Base-by-base conservation (phyloP, 202 grass and related monocot species). In the Alloteropsis angusta region DNA sequence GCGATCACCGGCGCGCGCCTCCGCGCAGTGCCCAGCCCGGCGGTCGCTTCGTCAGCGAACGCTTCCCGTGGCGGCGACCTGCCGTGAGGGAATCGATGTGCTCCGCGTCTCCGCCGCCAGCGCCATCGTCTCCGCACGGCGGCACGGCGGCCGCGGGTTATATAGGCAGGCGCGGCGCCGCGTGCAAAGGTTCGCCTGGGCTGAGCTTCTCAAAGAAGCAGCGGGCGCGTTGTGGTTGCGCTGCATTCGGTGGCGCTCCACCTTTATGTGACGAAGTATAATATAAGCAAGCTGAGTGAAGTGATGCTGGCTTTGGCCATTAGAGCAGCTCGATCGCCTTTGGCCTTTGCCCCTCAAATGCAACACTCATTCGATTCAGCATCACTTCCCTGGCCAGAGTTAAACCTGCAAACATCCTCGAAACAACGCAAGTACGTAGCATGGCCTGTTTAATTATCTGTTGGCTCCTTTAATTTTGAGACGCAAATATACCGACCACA, bases 191-290 rank as follows among this genome's bases (percentile, higher is more conserved):
- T 17, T 19, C n/a, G 49, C 18, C 18, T 52, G 6, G 38, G 19
- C 64, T n/a, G n/a, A n/a, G 41, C 11, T 15, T 52, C 18, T 52
- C 18, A 1, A 9, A 54, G 26, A 45, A 36, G 41, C 35, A 37
- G 26, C n/a, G 22, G 56, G 0, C 68, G 41, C 26, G 42, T 32
- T 17, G 26, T 41, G 9, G 82, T 70, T 16, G 72, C 55, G 55
- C 30, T 36, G 71, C 43, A 77, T 77, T 84, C 41, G 82, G 82
- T 78, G 74, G 82, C 55, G 82, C 64, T 71, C n/a, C 10, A 32
- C 36, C 74, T 84, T 84, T 84, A 30, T 62, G 82, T 84, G 82
- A 84, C 25, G 75, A 46, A 47, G 37, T 85, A 79, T 85, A 79
- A 85, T 5, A 84, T 2, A 78, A 68, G 1, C 42, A 3, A 18